Percentiles rank a stretch among this genome's conserved stretches.
These are phyloP conservation scores for Torulaspora indica DNA, from an alignment of 805 yeast species.

Conservation along the genomic window DNA sequence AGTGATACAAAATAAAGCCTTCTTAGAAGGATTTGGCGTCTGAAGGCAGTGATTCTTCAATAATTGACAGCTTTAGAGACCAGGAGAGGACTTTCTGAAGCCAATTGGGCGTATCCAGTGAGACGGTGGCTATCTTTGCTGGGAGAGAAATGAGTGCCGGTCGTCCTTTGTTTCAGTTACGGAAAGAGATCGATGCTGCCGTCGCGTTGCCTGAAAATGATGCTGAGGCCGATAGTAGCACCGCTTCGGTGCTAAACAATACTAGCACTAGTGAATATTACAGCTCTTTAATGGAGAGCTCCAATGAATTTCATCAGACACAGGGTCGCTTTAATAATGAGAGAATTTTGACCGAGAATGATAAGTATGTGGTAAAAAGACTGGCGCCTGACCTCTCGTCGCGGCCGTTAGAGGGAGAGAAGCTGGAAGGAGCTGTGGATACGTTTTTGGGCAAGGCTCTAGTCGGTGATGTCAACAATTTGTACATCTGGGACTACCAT, in stretches of 20 bases:
- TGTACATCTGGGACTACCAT: constrained; percentile 65
- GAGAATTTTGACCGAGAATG: constrained; percentile 32
- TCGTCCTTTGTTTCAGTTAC: constrained; percentile 31
- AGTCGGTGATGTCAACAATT: constrained; percentile 44
- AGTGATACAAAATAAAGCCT: not conserved
- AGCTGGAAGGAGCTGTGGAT: constrained; percentile 44
- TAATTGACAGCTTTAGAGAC: not conserved
- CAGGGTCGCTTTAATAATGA: constrained; percentile 13
- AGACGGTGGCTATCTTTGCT: not conserved
- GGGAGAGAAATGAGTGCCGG: constrained; percentile 12
- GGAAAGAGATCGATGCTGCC: constrained; percentile 35
- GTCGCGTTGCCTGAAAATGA: constrained; percentile 23
- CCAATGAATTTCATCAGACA: constrained; percentile 9
- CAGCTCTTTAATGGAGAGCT: constrained; percentile 10
- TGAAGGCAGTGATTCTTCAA: not conserved
- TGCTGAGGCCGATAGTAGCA: constrained; percentile 6
- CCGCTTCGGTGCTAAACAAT: constrained; percentile 3
- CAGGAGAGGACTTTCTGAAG: too few species aligned
- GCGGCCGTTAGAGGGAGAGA: constrained; percentile 8
- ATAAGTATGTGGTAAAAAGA: constrained; percentile 27
- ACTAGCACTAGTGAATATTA: constrained; percentile 7
- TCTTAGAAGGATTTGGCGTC: not conserved
- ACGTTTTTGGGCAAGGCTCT: constrained; percentile 46
- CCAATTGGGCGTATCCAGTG: not conserved
- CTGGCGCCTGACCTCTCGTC: constrained; percentile 22